These are phyloP conservation scores for Boletus edulis DNA, from an alignment of 768 basidiomycete species.

Conservation along the genomic window DNA sequence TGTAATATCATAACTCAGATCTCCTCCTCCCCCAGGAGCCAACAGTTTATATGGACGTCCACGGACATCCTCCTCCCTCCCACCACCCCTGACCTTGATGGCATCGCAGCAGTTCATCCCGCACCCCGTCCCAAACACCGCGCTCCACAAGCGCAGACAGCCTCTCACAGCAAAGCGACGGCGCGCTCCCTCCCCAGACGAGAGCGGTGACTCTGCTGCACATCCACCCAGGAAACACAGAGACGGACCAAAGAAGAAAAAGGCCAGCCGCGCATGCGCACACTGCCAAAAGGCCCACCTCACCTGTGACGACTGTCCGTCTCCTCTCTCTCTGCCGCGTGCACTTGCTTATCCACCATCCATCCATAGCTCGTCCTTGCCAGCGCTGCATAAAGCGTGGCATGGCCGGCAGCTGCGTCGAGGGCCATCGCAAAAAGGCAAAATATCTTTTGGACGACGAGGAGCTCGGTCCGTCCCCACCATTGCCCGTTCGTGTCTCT, in stretches of 20 bases:
- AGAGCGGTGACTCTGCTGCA: constrained; percentile 46
- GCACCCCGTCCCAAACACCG: neutral
- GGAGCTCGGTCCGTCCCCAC: constrained; percentile 67
- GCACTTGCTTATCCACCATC: constrained; percentile 9
- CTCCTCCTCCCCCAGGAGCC: constrained; percentile 2
- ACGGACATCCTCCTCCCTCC: constrained; percentile 4
- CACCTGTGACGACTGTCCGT: constrained; percentile 97
- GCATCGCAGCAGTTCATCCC: neutral
- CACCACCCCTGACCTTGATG: neutral
- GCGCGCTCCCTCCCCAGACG: constrained; percentile 60
- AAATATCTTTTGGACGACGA: constrained; percentile 95
- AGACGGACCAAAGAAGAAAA: constrained; percentile 90
- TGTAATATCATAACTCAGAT: constrained; percentile 15
- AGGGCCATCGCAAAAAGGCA: constrained; percentile 96
- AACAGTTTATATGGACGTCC: constrained; percentile 8
- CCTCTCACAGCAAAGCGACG: constrained; percentile 49
- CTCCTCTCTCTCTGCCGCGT: constrained; percentile 1
- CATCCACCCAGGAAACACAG: constrained; percentile 52
- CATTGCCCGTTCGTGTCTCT: neutral
- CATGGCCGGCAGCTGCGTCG: constrained; percentile 82
- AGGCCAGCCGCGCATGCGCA: constrained; percentile 89
- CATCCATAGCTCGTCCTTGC: constrained; percentile 81
- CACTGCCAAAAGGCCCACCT: constrained; percentile 97
- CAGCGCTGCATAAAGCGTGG: constrained; percentile 95
- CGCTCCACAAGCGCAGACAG: constrained; percentile 37